Percentiles rank a stretch among this genome's conserved stretches.
Conservation (phyloP, 768 basidiomycete genomes). For the Favolaschia claudopus region DNA sequence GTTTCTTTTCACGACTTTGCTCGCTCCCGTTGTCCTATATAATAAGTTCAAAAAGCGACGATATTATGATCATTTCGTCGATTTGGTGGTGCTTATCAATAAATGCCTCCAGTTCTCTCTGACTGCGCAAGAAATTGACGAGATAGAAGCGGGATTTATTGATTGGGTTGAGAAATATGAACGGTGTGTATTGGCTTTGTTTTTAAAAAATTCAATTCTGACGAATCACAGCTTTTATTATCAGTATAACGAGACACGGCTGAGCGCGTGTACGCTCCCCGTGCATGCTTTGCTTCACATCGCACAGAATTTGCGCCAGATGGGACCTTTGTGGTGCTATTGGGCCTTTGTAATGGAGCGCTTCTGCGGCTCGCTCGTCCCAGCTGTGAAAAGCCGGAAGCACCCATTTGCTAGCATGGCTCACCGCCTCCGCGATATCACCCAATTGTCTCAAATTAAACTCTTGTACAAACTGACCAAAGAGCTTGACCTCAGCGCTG, state of each 20-base stretch:
- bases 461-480: background rate
- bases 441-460: slow-evolving; percentile 3
- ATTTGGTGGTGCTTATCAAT: background rate
- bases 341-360: slow-evolving; percentile 18
- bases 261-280: slow-evolving; percentile 9
- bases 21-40: slow-evolving; percentile 35
- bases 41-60: background rate
- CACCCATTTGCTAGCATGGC: slow-evolving; percentile 8
- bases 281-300: slow-evolving; percentile 11
- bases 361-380: slow-evolving; percentile 9
- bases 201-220: too few species aligned
- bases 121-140: background rate
- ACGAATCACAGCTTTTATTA: slow-evolving; percentile 22
- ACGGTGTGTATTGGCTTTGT: too few species aligned
- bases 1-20: slow-evolving; percentile 36
- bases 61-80: slow-evolving; percentile 14
- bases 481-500: slow-evolving; percentile 6
- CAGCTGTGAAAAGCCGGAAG: background rate
- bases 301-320: background rate
- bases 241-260: slow-evolving; percentile 3
- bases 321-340: slow-evolving; percentile 4
- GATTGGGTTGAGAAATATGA: slow-evolving; percentile 12
- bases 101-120: background rate
- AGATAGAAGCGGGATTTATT: background rate
- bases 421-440: slow-evolving; percentile 2